Evolutionary conservation across 2,329 filamentous ascomycete genomes (phyloP), one percentile per base, ranked within the genome.

Genomic region (Exophiala calicioides): DNA sequence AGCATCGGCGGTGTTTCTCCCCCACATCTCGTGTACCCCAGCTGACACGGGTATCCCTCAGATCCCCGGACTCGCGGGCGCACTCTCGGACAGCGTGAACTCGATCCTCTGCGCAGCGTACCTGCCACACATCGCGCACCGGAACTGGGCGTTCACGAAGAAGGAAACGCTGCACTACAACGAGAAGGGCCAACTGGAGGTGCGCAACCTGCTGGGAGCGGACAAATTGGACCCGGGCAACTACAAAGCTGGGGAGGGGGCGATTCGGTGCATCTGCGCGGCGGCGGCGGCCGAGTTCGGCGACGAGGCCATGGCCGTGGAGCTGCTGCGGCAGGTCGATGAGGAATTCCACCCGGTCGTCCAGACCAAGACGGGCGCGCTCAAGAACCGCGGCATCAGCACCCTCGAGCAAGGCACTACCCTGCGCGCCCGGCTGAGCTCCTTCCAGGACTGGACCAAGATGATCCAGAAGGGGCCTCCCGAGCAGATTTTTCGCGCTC

Each of bases 91-190:
- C 37, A 27, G 16, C 9, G 45, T 52, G 8, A 55, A 55, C 33
- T 35, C 52, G 4, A 35, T 55, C 15, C 49, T 55, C 18, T 55
- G 52, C 38, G 45, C 49, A 16, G 46, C 44, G 4, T 52, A 52
- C 24, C 45, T 55, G 3, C 49, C 49, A 15, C 35, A 41, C 36
- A 55, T 55, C 16, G 52, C 52, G 10, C 49, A 52, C 34, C 45
- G 52, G n/a, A 55, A 52, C 33, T 55, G 52, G 52, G 52, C 52
- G 6, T 52, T 55, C 30, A 39, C 49, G 24, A 49, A 46, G 27
- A 49, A 39, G 18, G 52, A 55, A 32, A 46, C 44, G 5, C 23
- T 52, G 12, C 30, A 35, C 24, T 46, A 40, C 33, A 33, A 52
- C 42, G 34, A 44, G 9, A 35, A 48, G 5, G 52, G 52, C 15